Base-by-base conservation (phyloP, 2,329 filamentous ascomycete species). In the Lecanicillium sp. region DNA sequence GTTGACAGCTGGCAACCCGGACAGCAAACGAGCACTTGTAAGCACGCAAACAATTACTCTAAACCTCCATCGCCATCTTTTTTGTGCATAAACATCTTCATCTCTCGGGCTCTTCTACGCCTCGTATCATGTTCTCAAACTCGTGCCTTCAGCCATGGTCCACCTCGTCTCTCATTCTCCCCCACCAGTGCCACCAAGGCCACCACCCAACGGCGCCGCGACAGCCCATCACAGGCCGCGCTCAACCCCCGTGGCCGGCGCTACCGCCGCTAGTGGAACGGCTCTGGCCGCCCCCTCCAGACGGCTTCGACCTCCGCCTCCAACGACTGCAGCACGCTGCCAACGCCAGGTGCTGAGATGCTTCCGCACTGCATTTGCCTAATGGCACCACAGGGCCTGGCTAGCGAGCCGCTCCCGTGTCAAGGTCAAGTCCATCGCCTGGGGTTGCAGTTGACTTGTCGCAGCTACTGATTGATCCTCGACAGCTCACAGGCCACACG, bases 181-280 rank as follows among this genome's bases (percentile, higher is more conserved):
- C 33, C 44, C 35, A 37, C 19, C 37, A 35, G 17, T 15, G 37
- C 32, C 38, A 39, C 33, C 29, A 39, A 11, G 11, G 5, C 50
- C 50, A 44, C 50, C 46, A 39, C 38, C 38, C 20, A 45, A 44
- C 36, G 43, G 37, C 46, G 39, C 24, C 37, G 37, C 48, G 29
- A 38, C 56, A 60, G 55, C 62, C 62, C 59, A 63, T 65, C 61
- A 65, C 51, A 51, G 52, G 36, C 53, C 53, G 52, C 52, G 50
- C 39, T 57, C 29, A 32, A 36, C 54, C 62, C 62, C 55, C 62
- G 62, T 65, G 62, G 59, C 50, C 53, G 46, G 52, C 56, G 52
- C 55, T 56, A 49, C 58, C 55, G 56, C 44, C 50, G 49, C 54
- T 55, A 64, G 59, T 65, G 60, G 60, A 61, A 58, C 59, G 55